These are phyloP conservation scores for Teunomyces stri DNA, from an alignment of 805 yeast genomes.

Conservation along the genomic window DNA sequence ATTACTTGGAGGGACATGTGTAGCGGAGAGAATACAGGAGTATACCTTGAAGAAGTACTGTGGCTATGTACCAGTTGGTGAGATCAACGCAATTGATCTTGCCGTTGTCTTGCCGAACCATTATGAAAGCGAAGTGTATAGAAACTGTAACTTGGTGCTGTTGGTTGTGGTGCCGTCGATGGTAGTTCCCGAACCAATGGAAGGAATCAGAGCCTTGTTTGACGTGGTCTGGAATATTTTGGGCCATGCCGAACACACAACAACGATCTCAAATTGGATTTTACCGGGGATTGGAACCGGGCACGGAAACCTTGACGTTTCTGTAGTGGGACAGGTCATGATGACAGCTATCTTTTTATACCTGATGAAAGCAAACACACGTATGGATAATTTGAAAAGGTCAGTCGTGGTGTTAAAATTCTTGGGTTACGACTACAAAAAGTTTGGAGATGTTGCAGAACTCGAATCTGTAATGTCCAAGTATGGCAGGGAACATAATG, in stretches of 20 bases:
- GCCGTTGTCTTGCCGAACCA: slow-evolving; percentile 6
- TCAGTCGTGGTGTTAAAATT: slow-evolving; percentile 19
- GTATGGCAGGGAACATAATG: neutral
- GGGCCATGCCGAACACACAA: neutral
- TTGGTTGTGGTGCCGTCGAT: slow-evolving; percentile 20
- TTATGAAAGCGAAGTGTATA: slow-evolving; percentile 7
- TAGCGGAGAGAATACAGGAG: slow-evolving; percentile 17
- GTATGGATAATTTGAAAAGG: slow-evolving; percentile 10
- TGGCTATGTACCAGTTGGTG: slow-evolving; percentile 19
- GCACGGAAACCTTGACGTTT: slow-evolving; percentile 18
- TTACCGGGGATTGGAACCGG: slow-evolving; percentile 31
- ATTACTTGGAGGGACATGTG: slow-evolving; percentile 10
- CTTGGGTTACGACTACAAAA: slow-evolving; percentile 16
- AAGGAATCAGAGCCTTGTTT: slow-evolving; percentile 13
- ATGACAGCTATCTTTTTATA: slow-evolving; percentile 18
- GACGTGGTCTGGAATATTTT: slow-evolving; percentile 22
- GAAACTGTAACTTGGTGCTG: slow-evolving; percentile 10
- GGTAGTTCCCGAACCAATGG: slow-evolving; percentile 20
- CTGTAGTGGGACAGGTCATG: slow-evolving; percentile 17
- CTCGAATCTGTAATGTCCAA: neutral
- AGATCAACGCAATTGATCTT: slow-evolving; percentile 13
- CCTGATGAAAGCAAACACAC: neutral
- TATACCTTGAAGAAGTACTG: slow-evolving; percentile 11
- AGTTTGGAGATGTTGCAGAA: slow-evolving; percentile 10
- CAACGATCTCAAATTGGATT: slow-evolving; percentile 12